Evolutionary conservation across 305 asterid species (phyloP).

Genomic region (Solanum hybrid): DNA sequence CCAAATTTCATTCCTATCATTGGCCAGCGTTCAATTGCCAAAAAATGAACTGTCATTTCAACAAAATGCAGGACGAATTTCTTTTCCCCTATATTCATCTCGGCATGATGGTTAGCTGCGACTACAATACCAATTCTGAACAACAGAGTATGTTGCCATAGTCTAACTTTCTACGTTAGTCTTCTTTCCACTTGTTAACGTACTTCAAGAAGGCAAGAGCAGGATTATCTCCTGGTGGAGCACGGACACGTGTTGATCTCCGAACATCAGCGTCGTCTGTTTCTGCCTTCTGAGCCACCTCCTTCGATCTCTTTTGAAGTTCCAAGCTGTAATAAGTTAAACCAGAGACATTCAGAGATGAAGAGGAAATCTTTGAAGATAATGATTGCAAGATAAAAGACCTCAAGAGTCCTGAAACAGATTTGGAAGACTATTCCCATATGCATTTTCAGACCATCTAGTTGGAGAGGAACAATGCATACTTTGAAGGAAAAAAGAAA

Average conservation of each 20-base stretch:
- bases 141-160: background rate
- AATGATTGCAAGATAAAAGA: background rate
- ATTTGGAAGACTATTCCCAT: background rate
- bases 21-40: background rate
- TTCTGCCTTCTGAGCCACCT: constrained; percentile 31
- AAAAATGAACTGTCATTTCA: background rate
- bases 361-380: background rate
- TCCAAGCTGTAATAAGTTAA: constrained; percentile 35
- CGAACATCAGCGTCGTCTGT: constrained; percentile 72
- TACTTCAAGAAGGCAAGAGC: constrained; percentile 72
- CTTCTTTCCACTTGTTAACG: constrained; percentile 78
- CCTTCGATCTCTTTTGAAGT: constrained; percentile 59
- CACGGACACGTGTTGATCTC: constrained; percentile 86
- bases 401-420: background rate
- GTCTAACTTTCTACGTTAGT: constrained; percentile 12
- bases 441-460: background rate
- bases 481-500: background rate
- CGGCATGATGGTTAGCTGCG: background rate
- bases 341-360: background rate
- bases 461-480: background rate
- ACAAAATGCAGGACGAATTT: background rate
- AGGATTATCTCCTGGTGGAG: constrained; percentile 64
- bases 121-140: constrained; percentile 2
- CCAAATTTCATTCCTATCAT: constrained; percentile 4
- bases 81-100: background rate